Evolutionary conservation across 2,329 filamentous ascomycete species (phyloP), one percentile per base, ranked within the genome.

Genomic region (Fusarium goolgardi): DNA sequence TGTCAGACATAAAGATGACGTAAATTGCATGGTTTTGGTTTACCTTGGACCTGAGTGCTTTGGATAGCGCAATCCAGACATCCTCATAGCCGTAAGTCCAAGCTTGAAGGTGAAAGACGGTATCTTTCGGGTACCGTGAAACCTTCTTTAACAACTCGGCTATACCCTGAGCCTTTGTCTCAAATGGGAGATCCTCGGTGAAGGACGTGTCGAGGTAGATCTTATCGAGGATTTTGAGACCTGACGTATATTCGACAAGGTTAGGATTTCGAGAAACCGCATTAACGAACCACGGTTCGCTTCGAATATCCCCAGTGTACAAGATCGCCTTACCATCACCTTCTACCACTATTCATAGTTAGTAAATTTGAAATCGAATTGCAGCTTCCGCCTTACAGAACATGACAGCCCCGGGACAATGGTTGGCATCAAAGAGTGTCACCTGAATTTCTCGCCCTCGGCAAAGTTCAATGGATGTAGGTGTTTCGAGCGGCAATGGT

Each of bases 11-110:
- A 12, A n/a, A 7, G 3, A 13, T 27, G 7, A 6, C 12, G 11
- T 39, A 20, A 39, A 13, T 39, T 39, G 6, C 9, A 8, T 8
- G 9, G 23, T 2, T 2, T 9, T 11, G 15, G 8, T 73, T 59
- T 78, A 90, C 90, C 74, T 83, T 85, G 5, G 90, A 90, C 8
- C 86, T 79, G 1, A 97, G 81, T 13, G 88, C 87, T 23, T 89
- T 86, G 0, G 93, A 90, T 1, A 98, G 79, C 0, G 93, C 91
- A 60, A 94, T 82, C 94, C 94, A 97, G 0, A 97, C 93, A 53
- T 97, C 91, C 76, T 98, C 94, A 67, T 97, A 97, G 1, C 84
- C 85, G 75, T 96, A 96, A 0, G 95, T 97, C 94, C 94, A 97
- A 1, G 93, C 88, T 58, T 94, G 88, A 45, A 98, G 85, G 76